Percentiles rank a stretch among this genome's conserved stretches.
Evolutionary conservation across 2,329 filamentous ascomycete species (phyloP).

Genomic region (Stachybotrys echinatus): DNA sequence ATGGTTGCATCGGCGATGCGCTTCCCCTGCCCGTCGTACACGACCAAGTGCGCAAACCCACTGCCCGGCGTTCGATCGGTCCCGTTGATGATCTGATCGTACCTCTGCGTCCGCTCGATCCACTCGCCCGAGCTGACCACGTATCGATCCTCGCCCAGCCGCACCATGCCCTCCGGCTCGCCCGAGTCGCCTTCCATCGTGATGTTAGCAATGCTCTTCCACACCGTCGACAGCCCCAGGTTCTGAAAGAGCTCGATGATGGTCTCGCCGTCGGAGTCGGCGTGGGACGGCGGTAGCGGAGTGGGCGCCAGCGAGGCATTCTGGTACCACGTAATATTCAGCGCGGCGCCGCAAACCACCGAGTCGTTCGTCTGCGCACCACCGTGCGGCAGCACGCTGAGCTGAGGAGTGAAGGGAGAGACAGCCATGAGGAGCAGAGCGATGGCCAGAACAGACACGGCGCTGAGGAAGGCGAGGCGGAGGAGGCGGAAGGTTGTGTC

Average conservation of each 20-base stretch:
- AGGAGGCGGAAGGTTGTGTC: background rate
- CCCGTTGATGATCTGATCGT: constrained; percentile 40
- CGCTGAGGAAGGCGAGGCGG: background rate
- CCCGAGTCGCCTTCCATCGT: constrained; percentile 38
- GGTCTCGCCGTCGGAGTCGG: constrained; percentile 24
- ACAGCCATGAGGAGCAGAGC: constrained; percentile 1
- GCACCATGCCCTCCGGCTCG: constrained; percentile 44
- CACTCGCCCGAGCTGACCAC: constrained; percentile 40
- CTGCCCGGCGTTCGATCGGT: constrained; percentile 40
- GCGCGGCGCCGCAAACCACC: constrained; percentile 3
- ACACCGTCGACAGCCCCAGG: constrained; percentile 32
- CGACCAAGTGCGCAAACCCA: constrained; percentile 38
- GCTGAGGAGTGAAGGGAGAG: background rate
- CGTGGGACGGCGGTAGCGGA: constrained; percentile 27
- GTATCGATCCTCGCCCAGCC: constrained; percentile 34
- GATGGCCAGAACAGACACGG: background rate
- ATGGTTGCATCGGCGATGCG: constrained; percentile 39
- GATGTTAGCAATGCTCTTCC: constrained; percentile 35
- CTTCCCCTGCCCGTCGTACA: constrained; percentile 36
- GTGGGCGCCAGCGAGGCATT: constrained; percentile 23
- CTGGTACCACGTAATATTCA: constrained; percentile 28
- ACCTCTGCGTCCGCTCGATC: constrained; percentile 31
- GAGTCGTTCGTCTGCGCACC: background rate
- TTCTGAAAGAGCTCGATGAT: constrained; percentile 29
- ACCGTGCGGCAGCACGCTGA: background rate